phyloP scores from a whole-genome alignment of 2,329 filamentous ascomycete species.

The Nothophaeocryptopus gaeumannii region DNA sequence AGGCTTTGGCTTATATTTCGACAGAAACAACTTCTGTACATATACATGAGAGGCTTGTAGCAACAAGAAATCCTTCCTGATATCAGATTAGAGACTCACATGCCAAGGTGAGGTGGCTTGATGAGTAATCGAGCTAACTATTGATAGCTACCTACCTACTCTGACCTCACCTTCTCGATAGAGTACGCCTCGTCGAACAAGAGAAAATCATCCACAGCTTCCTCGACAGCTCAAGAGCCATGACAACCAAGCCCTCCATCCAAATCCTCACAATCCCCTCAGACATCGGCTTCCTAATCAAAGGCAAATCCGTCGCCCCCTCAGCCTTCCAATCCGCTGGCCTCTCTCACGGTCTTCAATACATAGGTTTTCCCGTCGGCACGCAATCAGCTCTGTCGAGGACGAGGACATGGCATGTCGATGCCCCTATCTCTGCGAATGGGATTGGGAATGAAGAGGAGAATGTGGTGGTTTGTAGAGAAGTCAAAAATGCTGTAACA shows the following conservation, averaged over 20 bases:
- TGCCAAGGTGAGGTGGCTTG: no score
- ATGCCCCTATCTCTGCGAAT: background rate
- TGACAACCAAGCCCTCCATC: background rate
- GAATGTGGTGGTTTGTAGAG: background rate
- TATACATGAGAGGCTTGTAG: no score
- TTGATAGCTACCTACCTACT: no score
- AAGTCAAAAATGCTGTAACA: constrained; percentile 1
- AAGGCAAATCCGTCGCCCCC: constrained; percentile 6
- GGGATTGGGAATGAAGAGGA: constrained; percentile 1
- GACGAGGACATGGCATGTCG: background rate
- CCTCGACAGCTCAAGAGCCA: no score
- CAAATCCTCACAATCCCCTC: constrained; percentile 6
- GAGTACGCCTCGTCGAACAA: no score
- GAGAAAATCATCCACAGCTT: no score
- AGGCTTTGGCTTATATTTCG: no score
- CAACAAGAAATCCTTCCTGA: no score
- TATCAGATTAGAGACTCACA: no score
- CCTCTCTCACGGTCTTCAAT: background rate
- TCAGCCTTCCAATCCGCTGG: background rate
- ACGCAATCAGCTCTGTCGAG: background rate
- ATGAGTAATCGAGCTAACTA: no score
- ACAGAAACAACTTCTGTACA: no score
- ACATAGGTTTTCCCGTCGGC: background rate
- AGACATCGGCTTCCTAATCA: constrained; percentile 3
- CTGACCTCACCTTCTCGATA: no score